A percentile compares a stretch with the other conserved stretches of the same genome.
phyloP scores from a whole-genome alignment of 2,329 filamentous ascomycete genomes.

The Xylariaceae sp. region DNA sequence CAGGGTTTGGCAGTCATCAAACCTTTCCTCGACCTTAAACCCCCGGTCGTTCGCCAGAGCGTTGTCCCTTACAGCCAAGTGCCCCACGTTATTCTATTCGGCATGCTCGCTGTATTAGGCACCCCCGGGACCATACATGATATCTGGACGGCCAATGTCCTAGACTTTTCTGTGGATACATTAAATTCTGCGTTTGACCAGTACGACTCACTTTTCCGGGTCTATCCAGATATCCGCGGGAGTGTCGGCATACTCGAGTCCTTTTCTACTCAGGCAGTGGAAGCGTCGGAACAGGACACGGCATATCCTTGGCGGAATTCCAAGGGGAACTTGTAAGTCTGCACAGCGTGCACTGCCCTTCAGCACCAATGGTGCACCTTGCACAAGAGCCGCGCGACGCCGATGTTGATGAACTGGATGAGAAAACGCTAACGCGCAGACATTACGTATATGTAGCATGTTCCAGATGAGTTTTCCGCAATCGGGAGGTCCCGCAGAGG shows the following conservation, averaged over 20 bases:
- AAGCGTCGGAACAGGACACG: neutral
- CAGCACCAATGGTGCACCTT: no score
- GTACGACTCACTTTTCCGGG: neutral
- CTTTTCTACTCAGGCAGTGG: neutral
- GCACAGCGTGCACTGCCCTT: neutral
- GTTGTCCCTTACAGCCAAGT: neutral
- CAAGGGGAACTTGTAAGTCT: neutral
- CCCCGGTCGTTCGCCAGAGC: neutral
- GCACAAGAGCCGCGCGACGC: no score
- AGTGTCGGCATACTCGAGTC: neutral
- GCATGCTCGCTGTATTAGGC: neutral
- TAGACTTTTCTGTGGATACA: neutral
- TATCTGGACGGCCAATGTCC: neutral
- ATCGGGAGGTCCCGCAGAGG: neutral
- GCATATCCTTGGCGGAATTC: constrained; percentile 1
- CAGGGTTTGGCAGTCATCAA: neutral
- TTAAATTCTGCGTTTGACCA: neutral
- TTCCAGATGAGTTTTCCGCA: neutral
- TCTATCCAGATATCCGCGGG: neutral
- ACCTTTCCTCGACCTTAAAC: neutral
- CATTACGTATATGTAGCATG: neutral
- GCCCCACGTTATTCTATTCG: neutral
- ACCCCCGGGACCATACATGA: neutral
- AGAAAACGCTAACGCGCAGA: neutral
- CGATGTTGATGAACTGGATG: no score